These are phyloP conservation scores for Eucalyptus cloeziana DNA, from an alignment of 345 rosid genomes.

Conservation along the genomic window DNA sequence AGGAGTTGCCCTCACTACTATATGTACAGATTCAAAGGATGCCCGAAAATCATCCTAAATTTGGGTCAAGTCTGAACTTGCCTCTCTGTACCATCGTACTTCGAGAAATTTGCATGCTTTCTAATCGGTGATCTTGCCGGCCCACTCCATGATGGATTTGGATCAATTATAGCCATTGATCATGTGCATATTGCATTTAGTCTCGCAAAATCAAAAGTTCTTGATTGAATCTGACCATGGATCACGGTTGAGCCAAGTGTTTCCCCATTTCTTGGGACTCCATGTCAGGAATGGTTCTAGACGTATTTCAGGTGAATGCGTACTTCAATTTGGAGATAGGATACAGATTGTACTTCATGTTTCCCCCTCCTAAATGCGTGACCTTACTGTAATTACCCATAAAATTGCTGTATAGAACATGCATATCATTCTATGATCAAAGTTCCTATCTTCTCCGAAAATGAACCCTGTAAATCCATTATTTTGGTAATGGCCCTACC, in stretches of 20 bases:
- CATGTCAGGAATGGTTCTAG: neutral
- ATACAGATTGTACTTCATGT: neutral
- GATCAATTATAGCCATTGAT: neutral
- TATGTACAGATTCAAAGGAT: neutral
- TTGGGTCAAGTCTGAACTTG: neutral
- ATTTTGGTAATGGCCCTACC: neutral
- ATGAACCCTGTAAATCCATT: neutral
- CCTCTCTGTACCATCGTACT: neutral
- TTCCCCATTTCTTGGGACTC: neutral
- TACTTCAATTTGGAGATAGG: neutral
- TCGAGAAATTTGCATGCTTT: neutral
- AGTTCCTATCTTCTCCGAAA: neutral
- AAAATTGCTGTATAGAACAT: neutral
- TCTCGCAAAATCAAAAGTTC: neutral
- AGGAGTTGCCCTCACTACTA: conserved; percentile 7
- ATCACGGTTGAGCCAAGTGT: neutral
- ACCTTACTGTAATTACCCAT: neutral
- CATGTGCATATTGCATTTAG: neutral
- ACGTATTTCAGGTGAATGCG: neutral
- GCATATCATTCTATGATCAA: neutral
- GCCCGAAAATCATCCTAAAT: neutral
- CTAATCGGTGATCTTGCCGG: neutral
- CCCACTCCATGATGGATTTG: neutral
- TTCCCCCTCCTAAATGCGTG: neutral
- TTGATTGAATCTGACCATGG: neutral